A percentile compares a stretch with the other conserved stretches of the same genome.
Evolutionary conservation across 2,329 filamentous ascomycete species (phyloP).

Genomic region (Aureobasidium mangrovei): DNA sequence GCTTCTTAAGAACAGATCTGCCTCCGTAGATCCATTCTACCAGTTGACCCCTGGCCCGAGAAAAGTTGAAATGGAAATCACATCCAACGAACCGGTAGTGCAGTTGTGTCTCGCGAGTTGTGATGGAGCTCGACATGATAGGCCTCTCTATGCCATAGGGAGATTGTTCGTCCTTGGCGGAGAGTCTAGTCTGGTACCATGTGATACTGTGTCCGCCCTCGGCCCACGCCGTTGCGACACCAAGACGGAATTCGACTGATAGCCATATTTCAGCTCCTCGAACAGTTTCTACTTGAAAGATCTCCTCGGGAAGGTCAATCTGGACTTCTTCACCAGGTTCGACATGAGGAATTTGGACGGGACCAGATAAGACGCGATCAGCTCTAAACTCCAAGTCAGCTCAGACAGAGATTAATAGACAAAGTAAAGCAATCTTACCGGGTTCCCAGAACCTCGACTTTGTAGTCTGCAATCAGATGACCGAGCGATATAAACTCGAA

Average conservation of each 20-base stretch:
- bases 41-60: slow-evolving; percentile 6
- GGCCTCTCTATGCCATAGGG: slow-evolving; percentile 8
- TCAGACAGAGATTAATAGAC: not conserved
- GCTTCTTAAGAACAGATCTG: slow-evolving; percentile 26
- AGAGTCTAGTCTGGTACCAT: slow-evolving; percentile 18
- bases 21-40: slow-evolving; percentile 32
- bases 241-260: slow-evolving; percentile 38
- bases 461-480: slow-evolving; percentile 11
- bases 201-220: slow-evolving; percentile 18
- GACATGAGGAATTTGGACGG: slow-evolving; percentile 42
- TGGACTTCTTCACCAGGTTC: not conserved
- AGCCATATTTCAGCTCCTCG: slow-evolving; percentile 36
- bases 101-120: not conserved
- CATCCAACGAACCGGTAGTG: slow-evolving; percentile 7
- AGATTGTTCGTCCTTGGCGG: slow-evolving; percentile 1
- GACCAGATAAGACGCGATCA: slow-evolving; percentile 68
- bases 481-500: slow-evolving; percentile 22
- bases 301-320: slow-evolving; percentile 6
- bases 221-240: slow-evolving; percentile 39
- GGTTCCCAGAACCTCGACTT: not conserved
- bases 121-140: slow-evolving; percentile 10
- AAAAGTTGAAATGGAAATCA: slow-evolving; percentile 14
- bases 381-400: slow-evolving; percentile 30
- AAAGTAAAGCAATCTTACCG: not conserved
- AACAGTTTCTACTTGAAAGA: not conserved